Evolutionary conservation across 2,329 filamentous ascomycete genomes (phyloP), one percentile per base, ranked within the genome.

Genomic region (Ascochyta viciae-villosae): DNA sequence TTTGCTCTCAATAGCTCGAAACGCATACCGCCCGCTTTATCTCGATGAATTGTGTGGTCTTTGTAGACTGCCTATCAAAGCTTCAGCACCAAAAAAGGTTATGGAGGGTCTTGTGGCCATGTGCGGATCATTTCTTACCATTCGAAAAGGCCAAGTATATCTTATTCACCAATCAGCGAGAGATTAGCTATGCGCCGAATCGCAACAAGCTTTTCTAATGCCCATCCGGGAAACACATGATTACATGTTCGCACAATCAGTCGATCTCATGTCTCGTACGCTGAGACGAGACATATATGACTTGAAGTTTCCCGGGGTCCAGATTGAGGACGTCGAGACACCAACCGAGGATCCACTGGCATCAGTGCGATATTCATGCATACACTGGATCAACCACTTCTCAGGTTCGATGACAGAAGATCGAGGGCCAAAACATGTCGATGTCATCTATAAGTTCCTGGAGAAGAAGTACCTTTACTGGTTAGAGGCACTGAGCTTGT

Each of bases 151-250:
- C 23, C 50, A 23, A 8, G 35, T 62, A 19, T 64, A 62, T 51
- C 55, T 79, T 54, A 68, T 81, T 0, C 77, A 81, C 54, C 74
- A 79, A 50, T 81, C 78, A 0, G 80, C 77, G 0, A 78, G 79
- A 54, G 78, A 82, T 12, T 79, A 69, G 57, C 50, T 82, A 16
- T 9, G 15, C 5, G 53, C 66, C 9, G 63, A 57, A 37, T 50
- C 43, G 6, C 4, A 15, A 9, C 33, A 57, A 8, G 63, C 79
- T 4, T 75, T 78, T 34, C 68, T 72, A 4, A 42, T 13, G 23
- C 31, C 48, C 16, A 33, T 26, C 24, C 5, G 2, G 8, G 24
- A 63, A 2, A 24, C 43, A 39, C 57, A 64, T 37, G 9, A 26
- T 4, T 19, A 9, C 1, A 34, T 77, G 43, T 64, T 50, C 3